Base-by-base conservation (phyloP, 2,329 filamentous ascomycete genomes). In the Epichloe aotearoae region DNA sequence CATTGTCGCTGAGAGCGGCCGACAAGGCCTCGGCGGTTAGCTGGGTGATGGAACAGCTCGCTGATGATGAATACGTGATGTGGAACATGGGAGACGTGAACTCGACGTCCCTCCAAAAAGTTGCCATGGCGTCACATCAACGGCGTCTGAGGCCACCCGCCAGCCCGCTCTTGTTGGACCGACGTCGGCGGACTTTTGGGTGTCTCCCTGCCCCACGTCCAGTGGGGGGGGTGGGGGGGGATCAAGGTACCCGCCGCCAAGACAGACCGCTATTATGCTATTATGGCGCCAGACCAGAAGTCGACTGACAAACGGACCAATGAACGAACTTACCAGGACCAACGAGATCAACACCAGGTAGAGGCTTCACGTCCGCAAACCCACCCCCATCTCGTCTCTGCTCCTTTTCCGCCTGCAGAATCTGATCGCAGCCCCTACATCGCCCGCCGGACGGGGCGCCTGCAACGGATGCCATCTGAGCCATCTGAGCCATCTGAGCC, bases 71-170 rank as follows among this genome's bases (percentile, higher is more conserved):
- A 37, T 34, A 10, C n/a, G 23, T 15, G 15, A 17, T n/a, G 19
- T 11, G 14, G 41, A n/a, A 23, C 5, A 4, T 12, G 14, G 12
- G n/a, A 12, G 30, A n/a, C 17, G 26, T 23, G 30, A 36, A 10
- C 4, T 45, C 30, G 43, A 45, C 34, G 43, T 45, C 43, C 26
- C 30, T 34, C 46, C 19, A 14, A 15, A 8, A 49, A 33, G 49
- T 26, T 51, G 53, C 50, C 47, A 54, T 55, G 52, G 54, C 54
- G 54, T 54, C 54, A 55, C 39, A 34, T 44, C 33, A 11, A 42
- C 30, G 40, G 33, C 40, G 39, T 23, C 46, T 38, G 51, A 44
- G 38, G 38, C 43, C 43, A 43, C 41, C 41, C 3, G 14, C 39
- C 30, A 3, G 47, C n/a, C 30, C 12, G n/a, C 47, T 19, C 5